phyloP scores from a whole-genome alignment of 116 monocot species.

The Posidonia oceanica region DNA sequence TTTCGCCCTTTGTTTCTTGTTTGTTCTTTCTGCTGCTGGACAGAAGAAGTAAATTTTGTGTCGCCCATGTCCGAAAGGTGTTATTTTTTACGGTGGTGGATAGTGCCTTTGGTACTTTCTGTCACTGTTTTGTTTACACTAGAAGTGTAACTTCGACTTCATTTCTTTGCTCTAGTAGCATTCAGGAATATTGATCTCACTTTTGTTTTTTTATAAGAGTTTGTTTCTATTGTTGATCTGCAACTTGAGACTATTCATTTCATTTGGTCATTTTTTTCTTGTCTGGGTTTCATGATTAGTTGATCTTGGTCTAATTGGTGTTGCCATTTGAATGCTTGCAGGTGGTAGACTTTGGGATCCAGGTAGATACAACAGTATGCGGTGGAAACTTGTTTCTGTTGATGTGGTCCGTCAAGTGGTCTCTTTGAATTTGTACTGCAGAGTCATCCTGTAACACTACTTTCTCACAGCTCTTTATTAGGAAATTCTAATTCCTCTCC shows the following conservation, averaged over 20 bases:
- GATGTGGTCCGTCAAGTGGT: slow-evolving; percentile 48
- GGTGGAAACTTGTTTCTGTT: slow-evolving; percentile 46
- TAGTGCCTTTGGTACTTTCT: not conserved
- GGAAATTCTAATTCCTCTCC: not conserved
- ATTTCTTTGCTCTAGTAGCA: not conserved
- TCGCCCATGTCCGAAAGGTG: not conserved
- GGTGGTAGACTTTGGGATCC: not conserved
- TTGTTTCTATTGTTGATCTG: not conserved
- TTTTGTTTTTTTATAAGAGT: not conserved
- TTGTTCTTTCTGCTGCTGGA: not conserved
- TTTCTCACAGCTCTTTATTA: not conserved
- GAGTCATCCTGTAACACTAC: slow-evolving; percentile 60
- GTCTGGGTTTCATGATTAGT: not conserved
- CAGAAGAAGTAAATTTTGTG: not conserved
- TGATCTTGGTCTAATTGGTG: not conserved
- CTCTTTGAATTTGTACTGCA: slow-evolving; percentile 65
- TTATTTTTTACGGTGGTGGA: not conserved
- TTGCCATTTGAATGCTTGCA: not conserved
- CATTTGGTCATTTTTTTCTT: not conserved
- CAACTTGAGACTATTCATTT: not conserved
- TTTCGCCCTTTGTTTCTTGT: not conserved
- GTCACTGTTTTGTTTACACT: not conserved
- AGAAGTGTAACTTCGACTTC: too few species aligned
- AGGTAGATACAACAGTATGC: slow-evolving; percentile 26
- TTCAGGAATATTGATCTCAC: not conserved